These are phyloP conservation scores for Inonotus hispidus DNA, from an alignment of 1,284 basidiomycete species.

Conservation along the genomic window DNA sequence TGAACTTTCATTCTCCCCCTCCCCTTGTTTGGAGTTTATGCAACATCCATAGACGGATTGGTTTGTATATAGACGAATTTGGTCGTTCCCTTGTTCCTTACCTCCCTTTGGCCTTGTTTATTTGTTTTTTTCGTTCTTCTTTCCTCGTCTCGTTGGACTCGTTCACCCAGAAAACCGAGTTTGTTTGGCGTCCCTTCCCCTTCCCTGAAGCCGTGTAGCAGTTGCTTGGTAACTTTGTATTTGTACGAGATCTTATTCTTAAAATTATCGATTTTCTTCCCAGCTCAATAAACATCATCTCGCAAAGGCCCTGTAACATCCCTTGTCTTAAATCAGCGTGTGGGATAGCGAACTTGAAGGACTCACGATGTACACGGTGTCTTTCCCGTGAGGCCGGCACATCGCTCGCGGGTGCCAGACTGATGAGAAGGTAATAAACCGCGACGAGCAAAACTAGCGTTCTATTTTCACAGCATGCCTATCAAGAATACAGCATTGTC, in stretches of 20 bases:
- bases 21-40: neutral
- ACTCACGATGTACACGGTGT: neutral
- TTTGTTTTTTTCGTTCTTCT: neutral
- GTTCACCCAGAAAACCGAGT: neutral
- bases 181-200: neutral
- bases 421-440: too few relatives aligned
- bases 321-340: too few relatives aligned
- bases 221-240: neutral
- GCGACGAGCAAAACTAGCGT: too few relatives aligned
- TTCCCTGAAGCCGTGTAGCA: neutral
- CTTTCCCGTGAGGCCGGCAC: too few relatives aligned
- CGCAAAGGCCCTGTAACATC: neutral
- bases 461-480: neutral
- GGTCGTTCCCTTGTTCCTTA: neutral
- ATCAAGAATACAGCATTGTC: neutral
- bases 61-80: neutral
- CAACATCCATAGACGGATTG: neutral
- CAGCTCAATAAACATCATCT: neutral
- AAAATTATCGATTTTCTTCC: neutral
- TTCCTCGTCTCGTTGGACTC: neutral
- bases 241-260: neutral
- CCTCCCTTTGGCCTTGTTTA: neutral
- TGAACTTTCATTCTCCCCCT: neutral
- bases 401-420: too few relatives aligned
- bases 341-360: conserved; percentile 16